These are phyloP conservation scores for Plasmopara viticola DNA, from an alignment of 352 stramenopile species.

Conservation along the genomic window DNA sequence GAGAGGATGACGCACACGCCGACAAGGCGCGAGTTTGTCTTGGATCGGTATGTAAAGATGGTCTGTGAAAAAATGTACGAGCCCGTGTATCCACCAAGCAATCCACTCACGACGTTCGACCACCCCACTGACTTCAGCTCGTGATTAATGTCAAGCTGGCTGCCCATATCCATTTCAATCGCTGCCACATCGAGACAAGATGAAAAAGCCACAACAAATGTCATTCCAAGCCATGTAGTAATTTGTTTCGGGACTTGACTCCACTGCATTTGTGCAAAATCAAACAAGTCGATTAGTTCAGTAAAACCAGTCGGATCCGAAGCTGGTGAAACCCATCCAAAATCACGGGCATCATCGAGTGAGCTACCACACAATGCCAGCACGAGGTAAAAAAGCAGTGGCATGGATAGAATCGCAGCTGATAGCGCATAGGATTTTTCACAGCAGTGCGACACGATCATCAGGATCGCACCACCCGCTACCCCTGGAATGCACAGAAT, in stretches of 20 bases:
- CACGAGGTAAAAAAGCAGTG: conserved; percentile 87
- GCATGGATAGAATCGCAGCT: conserved; percentile 84
- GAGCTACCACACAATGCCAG: conserved; percentile 70
- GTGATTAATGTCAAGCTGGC: conserved; percentile 92
- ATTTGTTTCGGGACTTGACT: conserved; percentile 85
- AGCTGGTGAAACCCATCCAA: conserved; percentile 87
- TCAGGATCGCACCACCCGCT: conserved; percentile 71
- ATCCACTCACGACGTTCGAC: conserved; percentile 93
- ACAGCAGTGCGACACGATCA: conserved; percentile 77
- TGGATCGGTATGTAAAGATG: conserved; percentile 95
- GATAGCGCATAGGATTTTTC: conserved; percentile 72
- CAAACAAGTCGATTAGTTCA: conserved; percentile 85
- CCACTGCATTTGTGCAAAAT: conserved; percentile 89
- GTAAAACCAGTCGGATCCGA: conserved; percentile 51
- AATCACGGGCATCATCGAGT: conserved; percentile 87
- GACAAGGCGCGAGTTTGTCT: conserved; percentile 86
- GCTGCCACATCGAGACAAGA: conserved; percentile 96
- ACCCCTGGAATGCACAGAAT: conserved; percentile 84
- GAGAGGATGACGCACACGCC: conserved; percentile 86
- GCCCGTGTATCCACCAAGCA: conserved; percentile 96
- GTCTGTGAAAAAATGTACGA: conserved; percentile 99
- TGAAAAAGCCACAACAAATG: conserved; percentile 96
- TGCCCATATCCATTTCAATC: conserved; percentile 96
- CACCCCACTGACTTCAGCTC: conserved; percentile 92
- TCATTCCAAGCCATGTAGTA: conserved; percentile 92